Base-by-base conservation (phyloP, 345 rosid species). In the Salix caprea region DNA sequence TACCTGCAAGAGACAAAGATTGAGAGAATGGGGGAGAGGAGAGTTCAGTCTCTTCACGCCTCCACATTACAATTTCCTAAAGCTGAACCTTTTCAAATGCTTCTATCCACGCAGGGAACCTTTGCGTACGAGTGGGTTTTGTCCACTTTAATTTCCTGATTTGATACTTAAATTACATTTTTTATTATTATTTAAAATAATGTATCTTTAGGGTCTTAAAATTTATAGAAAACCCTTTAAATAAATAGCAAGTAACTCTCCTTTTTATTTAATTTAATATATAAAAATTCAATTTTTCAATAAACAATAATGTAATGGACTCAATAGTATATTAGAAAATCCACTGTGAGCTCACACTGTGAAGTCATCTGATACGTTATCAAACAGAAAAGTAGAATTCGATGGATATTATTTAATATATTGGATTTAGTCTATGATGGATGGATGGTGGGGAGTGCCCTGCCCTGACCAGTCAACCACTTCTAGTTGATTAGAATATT, bases 401-500 rank as follows among this genome's bases (percentile, higher is more conserved):
- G 1, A 30, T 21, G 21, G 6, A 26, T 73, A 6, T 26, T 40
- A 34, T 34, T 40, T 44, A 44, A 12, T 44, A 44, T 13, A 44
- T 26, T 8, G 54, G 14, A 24, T 8, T 32, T 6, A 32, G 7
- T 48, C 30, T 69, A 44, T 37, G 72, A 24, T 37, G 78, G 21
- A 44, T 37, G 72, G 21, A 44, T 37, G 72, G 37, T 24, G 78
- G 21, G 5, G 66, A 54, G 26, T 24, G 30, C 14, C 39, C n/a
- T 24, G 42, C 13, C 39, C 15, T 37, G 78, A 75, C 78, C 78
- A 67, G 73, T 75, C 78, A 54, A 75, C 65, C 8, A n/a, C 7
- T 67, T 16, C 2, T 26, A 37, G 56, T 9, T 39, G 26, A 75
- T 9, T 4, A 24, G 50, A 50, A 50, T 48, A 18, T 30, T 46